Percentiles rank a stretch among this genome's conserved stretches.
Conservation (phyloP, 305 asterid genomes). For the Rubia balearica region DNA sequence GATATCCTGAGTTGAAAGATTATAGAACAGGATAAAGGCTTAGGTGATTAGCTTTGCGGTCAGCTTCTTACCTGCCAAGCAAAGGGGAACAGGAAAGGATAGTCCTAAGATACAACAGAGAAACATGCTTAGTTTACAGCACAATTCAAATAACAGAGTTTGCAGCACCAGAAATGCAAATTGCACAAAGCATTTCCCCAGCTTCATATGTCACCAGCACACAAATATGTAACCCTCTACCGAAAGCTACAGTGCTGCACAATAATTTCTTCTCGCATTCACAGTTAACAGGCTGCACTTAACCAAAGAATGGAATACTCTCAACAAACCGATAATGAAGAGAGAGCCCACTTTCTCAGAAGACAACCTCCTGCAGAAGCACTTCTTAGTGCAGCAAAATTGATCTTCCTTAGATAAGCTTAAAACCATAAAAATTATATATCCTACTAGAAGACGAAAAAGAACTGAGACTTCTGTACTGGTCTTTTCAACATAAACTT, state of each 20-base stretch:
- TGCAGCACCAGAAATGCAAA: slow-evolving; percentile 3
- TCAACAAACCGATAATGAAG: not conserved
- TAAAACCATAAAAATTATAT: not conserved
- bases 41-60: not conserved
- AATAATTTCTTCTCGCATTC: not conserved
- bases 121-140: not conserved
- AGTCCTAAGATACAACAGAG: not conserved
- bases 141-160: slow-evolving; percentile 1
- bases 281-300: not conserved
- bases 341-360: slow-evolving; percentile 1
- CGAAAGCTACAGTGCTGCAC: not conserved
- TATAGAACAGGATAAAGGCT: slow-evolving; percentile 2
- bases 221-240: not conserved
- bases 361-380: slow-evolving; percentile 2
- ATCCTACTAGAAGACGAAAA: not conserved
- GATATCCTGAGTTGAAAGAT: not conserved
- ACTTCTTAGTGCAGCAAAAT: not conserved
- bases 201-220: not conserved
- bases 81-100: not conserved
- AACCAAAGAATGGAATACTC: not conserved
- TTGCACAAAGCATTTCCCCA: not conserved
- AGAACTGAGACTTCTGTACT: slow-evolving; percentile 1
- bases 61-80: not conserved
- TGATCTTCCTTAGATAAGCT: not conserved
- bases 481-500: slow-evolving; percentile 1